Evolutionary conservation across 306 rosid species (phyloP), one percentile per base, ranked within the genome.

Genomic region (Prunus salicina): DNA sequence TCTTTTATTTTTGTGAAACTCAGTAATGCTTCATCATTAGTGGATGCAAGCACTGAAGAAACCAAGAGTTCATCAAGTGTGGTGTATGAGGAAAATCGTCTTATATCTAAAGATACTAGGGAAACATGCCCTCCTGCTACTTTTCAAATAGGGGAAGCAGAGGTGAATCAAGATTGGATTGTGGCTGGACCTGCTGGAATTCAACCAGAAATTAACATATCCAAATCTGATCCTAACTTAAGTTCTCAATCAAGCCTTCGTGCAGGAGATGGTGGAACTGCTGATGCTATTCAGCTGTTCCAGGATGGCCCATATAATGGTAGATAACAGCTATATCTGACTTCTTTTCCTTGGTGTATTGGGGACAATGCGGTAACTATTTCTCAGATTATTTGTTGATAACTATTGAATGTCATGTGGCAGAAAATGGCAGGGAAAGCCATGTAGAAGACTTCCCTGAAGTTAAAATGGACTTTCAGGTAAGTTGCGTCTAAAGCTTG

Each of bases 381-480:
- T 56, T 15, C 2, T 0, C 13, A 45, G 11, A 28, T 60, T 71
- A 11, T 19, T 11, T 22, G 12, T 73, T 83, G 47, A 52, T 81
- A 50, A 73, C 50, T 32, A n/a, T 22, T 63, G 79, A 71, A 30
- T 82, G 28, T 82, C 34, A 61, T 81, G 65, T 84, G 69, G 82
- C 97, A 94, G 98, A 85, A 77, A 86, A 79, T 43, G 80, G 85
- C 46, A 85, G 76, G 72, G 96, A 90, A 69, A 78, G 76, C 74
- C 82, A 72, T 11, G 67, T 45, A 60, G 97, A 94, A 82, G 98
- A 94, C 38, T 90, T 89, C 81, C 89, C 91, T 45, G 98, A 94
- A 83, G 96, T 90, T 73, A 89, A 84, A 75, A 89, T 94, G 78
- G 93, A 91, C 76, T 91, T 90, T 82, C 98, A 94, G 96, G 97